Evolutionary conservation across 2,329 filamentous ascomycete genomes (phyloP), one percentile per base, ranked within the genome.

Genomic region (Paecilomyces niveus): DNA sequence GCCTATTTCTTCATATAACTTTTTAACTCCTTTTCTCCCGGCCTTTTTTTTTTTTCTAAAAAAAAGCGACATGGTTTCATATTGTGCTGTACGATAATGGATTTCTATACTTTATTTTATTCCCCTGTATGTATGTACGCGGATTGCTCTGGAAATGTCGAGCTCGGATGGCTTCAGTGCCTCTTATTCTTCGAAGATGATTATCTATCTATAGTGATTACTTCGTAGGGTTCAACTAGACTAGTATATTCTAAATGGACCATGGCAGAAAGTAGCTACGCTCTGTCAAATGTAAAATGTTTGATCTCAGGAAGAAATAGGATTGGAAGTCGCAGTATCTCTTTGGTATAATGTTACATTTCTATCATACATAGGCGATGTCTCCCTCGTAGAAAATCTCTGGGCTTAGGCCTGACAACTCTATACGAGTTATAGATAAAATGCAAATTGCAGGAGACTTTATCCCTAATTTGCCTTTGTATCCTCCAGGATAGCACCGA

Each of bases 401-500:
- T n/a, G n/a, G n/a, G n/a, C n/a, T n/a, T n/a, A n/a, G n/a, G n/a
- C n/a, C n/a, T n/a, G n/a, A n/a, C n/a, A n/a, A 39, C 15, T 39
- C 35, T 39, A n/a, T 39, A 22, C 26, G 26, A 29, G 7, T n/a
- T 13, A 18, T 56, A 35, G 45, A 56, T 45, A 26, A 13, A 53
- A 5, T 32, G 7, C 22, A 22, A 29, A 29, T 5, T 2, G 26
- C 26, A 22, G 26, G 26, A 21, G 45, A 55, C 52, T 39, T n/a
- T 29, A 11, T 56, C 39, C 7, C 21, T 54, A 39, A 13, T 13
- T 15, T 9, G 52, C 15, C 29, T 7, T 33, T 3, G 26, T 53
- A 54, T 57, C 52, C 56, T 76, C 73, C 5, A 78, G 57, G 56
- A 73, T 57, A 57, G 70, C 68, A 13, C 72, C 75, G 24, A 75